Evolutionary conservation across 2,329 filamentous ascomycete species (phyloP), one percentile per base, ranked within the genome.

Genomic region (Diaporthe longicolla): DNA sequence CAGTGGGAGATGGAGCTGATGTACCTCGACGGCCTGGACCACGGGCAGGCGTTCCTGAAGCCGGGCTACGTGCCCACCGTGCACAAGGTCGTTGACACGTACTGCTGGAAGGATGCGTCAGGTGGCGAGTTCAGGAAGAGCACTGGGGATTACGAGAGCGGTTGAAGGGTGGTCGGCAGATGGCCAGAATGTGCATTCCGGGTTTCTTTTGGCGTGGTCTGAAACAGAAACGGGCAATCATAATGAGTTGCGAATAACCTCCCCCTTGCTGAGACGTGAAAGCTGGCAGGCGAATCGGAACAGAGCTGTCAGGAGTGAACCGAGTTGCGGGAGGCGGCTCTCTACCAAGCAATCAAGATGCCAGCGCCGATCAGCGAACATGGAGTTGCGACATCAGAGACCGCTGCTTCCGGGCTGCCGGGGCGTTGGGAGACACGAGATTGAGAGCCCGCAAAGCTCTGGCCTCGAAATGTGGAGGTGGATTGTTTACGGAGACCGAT

Each of bases 201-300:
- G 43, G 43, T n/a, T 65, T 52, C 45, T 3, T 52, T 26, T 66
- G 29, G 63, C 45, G 63, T 52, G 35, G 9, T 68, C 63, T 68
- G 63, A 68, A 68, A 68, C 63, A 68, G 48, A 54, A 68, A 54
- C 48, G 32, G 48, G 45, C 48, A 68, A 68, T 54, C 48, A 68
- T 26, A 35, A 54, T 40, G 19, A 40, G 32, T 40, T 54, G 63
- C 37, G 45, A 68, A 68, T 68, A 54, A 40, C 43, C 24, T 68
- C 29, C 21, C 48, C 45, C 48, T 40, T 54, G 32, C 63, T 68
- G 63, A 68, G 45, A 68, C 63, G 48, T 54, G 45, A 66, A 54
- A 24, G 15, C 63, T 68, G 63, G 29, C 63, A 68, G 63, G 63
- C 63, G 63, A 66, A 66, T 66, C 63, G 63, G 63, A 52, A 52